Percentiles rank a stretch among this genome's conserved stretches.
These are phyloP conservation scores for Blakeslea trispora DNA, from an alignment of 371 early-diverging fungal species.

Conservation along the genomic window DNA sequence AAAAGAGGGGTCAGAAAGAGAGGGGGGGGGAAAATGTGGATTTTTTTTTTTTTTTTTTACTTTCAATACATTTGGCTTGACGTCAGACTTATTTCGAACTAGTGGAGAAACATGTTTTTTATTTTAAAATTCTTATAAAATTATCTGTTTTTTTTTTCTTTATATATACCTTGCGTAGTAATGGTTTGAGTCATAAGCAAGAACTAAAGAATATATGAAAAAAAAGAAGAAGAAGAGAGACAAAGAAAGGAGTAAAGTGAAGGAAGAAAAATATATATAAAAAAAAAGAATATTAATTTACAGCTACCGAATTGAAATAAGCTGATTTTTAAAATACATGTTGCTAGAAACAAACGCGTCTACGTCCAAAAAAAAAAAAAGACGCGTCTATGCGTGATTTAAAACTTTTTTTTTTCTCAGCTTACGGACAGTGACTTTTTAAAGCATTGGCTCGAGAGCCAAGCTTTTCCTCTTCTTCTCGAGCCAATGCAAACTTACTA, in stretches of 20 bases:
- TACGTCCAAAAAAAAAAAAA: neutral
- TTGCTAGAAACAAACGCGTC: neutral
- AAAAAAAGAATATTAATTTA: neutral
- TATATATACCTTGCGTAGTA: neutral
- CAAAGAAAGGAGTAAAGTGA: neutral
- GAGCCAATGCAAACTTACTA: too few relatives aligned
- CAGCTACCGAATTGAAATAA: neutral
- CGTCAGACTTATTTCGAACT: neutral
- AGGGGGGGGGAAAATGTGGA: too few relatives aligned
- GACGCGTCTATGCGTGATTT: too few relatives aligned
- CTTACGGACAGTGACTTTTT: too few relatives aligned
- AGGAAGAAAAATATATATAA: constrained; percentile 4
- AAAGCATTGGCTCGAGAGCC: too few relatives aligned
- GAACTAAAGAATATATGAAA: too few relatives aligned
- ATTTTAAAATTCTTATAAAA: too few relatives aligned
- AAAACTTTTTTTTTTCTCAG: too few relatives aligned
- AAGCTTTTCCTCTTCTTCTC: too few relatives aligned
- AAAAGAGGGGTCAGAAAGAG: too few relatives aligned
- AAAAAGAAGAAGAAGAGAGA: constrained; percentile 2
- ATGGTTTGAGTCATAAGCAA: constrained; percentile 20
- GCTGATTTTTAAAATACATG: too few relatives aligned
- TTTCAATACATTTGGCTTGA: neutral
- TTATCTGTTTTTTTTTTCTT: too few relatives aligned
- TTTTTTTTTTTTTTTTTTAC: neutral
- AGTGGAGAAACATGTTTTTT: neutral